Base-by-base conservation (phyloP, 345 rosid species). In the Psidium guajava region DNA sequence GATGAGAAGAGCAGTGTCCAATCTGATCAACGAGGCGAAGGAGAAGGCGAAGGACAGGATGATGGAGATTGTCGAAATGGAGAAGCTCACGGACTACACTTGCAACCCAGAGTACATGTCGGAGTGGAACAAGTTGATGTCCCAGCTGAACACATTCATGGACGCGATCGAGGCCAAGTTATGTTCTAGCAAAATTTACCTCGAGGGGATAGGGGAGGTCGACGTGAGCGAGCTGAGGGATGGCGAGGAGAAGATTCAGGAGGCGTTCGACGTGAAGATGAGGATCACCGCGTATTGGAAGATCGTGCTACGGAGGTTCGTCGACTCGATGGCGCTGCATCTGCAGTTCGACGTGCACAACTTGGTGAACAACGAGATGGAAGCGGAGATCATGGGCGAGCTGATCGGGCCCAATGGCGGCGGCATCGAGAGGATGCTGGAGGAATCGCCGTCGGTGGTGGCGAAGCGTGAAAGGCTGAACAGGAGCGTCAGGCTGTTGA, bases 51-150 rank as follows among this genome's bases (percentile, higher is more conserved):
- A 47, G 11, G 32, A 50, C 7, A 85, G 92, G 89, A 91, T 90
- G 42, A 40, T 20, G 49, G 90, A 92, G 73, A 40, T 86, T 5
- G 83, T 89, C 12, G 75, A 86, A 28, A 92, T 92, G 90, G 92
- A 92, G 83, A 87, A 87, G 85, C 82, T 85, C n/a, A 84, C 91
- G 1, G 91, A 88, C 61, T 92, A 87, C 69, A 89, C 92, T 1
- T 86, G 89, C 20, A n/a, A 83, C 82, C 89, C 88, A 8, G 92
- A 88, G 22, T 92, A 89, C 84, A 5, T 77, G 82, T 12, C 2
- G 6, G 87, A 81, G 27, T 85, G 88, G 88, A 89, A 74, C 51
- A 32, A 15, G 14, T 90, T 91, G 7, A 86, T 88, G 86, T 74
- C 54, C 36, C 24, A 18, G 13, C 83, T 58, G 27, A 44, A 32